Evolutionary conservation across 805 yeast species (phyloP), one percentile per base, ranked within the genome.

Genomic region (Lipomyces sp.): DNA sequence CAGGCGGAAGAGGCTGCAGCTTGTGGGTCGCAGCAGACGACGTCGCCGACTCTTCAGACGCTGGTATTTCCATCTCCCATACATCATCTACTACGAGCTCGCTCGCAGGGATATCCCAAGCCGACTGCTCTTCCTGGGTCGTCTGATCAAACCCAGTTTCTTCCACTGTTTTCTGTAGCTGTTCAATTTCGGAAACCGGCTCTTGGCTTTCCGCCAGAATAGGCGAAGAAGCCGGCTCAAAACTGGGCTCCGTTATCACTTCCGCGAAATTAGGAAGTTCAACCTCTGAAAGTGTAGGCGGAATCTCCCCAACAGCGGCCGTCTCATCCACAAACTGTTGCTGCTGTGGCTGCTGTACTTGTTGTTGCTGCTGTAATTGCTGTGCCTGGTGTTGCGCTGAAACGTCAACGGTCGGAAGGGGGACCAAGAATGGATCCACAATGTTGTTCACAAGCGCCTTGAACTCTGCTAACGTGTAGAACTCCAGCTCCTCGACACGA

Each of bases 361-460:
- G 33, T 10, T 10, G 33, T 41, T 29, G 23, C 35, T 41, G 48
- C 42, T 29, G 29, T 22, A 33, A 13, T 8, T 18, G 29, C 2
- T 22, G 23, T n/a, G 13, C 13, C 26, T 11, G 47, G 14, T 24
- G 38, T 18, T 10, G 16, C 43, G 29, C 6, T 7, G 29, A 26
- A 16, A 40, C 32, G 4, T 35, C 51, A 39, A 46, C 38, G 23
- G 45, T 37, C 4, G 81, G 82, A 39, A 81, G 70, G 3, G 87
- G 82, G 5, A 76, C 71, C 46, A 74, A 65, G 65, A 86, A 87
- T 2, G 95, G 95, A 38, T 73, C 71, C n/a, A 64, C 63, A 47
- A 66, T 74, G 53, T 78, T 79, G 43, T 73, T 75, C 13, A 82
- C 69, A 6, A 67, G 64, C 23, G 69, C 70, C 55, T 80, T 75